These are phyloP conservation scores for Suillus subluteus DNA, from an alignment of 768 basidiomycete species.

Conservation along the genomic window DNA sequence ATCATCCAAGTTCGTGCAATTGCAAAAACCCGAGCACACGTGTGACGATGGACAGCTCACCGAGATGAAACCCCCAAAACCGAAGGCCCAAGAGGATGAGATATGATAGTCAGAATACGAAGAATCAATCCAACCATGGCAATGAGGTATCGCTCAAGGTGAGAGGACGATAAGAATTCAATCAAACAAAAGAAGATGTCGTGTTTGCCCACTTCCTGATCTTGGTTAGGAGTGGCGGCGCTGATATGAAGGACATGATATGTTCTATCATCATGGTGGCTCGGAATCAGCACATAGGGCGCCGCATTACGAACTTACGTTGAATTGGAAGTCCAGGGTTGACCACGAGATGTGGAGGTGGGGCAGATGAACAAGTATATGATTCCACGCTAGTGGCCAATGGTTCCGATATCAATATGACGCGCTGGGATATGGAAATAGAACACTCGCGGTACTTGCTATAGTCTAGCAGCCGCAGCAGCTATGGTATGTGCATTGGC, in stretches of 20 bases:
- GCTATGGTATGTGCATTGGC: background rate
- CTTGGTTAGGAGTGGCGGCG: background rate
- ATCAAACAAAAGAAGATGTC: background rate
- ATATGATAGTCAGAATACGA: background rate
- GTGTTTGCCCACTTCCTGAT: background rate
- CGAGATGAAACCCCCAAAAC: background rate
- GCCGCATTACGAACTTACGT: background rate
- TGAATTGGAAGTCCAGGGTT: background rate
- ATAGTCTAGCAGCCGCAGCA: background rate
- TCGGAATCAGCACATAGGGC: background rate
- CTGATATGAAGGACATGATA: background rate
- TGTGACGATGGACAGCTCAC: background rate
- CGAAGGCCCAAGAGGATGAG: background rate
- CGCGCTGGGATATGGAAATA: background rate
- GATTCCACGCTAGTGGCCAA: background rate
- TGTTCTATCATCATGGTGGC: background rate
- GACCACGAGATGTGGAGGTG: background rate
- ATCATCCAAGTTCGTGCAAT: background rate
- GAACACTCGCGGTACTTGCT: background rate
- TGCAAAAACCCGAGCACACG: background rate
- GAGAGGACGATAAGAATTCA: constrained; percentile 10
- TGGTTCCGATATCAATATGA: background rate
- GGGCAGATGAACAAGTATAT: background rate
- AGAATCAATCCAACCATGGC: background rate
- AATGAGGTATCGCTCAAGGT: background rate